Evolutionary conservation across 805 yeast genomes (phyloP).

Genomic region (Yamadazyma kitorensis): DNA sequence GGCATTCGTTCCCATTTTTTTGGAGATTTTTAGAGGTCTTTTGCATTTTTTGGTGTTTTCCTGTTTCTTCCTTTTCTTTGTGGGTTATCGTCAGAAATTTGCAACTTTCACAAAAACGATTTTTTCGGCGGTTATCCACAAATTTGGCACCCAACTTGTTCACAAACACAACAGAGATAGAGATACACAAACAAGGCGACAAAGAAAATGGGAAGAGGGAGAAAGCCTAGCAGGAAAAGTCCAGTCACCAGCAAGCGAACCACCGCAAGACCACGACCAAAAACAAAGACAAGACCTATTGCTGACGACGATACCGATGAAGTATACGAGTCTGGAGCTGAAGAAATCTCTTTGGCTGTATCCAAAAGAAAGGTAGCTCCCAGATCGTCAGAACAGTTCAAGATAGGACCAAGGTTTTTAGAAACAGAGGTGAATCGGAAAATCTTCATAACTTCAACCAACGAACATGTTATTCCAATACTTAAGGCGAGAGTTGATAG

Average conservation of each 20-base stretch:
- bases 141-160: no score
- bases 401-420: conserved; percentile 60
- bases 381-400: conserved; percentile 61
- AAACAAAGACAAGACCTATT: no score
- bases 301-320: neutral
- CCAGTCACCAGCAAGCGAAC: no score
- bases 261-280: neutral
- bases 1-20: no score
- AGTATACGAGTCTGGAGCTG: neutral
- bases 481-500: conserved; percentile 59
- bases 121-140: no score
- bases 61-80: no score
- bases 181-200: no score
- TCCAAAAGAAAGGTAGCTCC: conserved; percentile 48
- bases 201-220: neutral
- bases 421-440: conserved; percentile 21
- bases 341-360: neutral
- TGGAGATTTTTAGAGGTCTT: no score
- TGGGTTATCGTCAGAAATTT: no score
- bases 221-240: neutral
- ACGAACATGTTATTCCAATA: conserved; percentile 32
- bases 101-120: no score
- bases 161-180: no score
- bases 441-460: conserved; percentile 10
- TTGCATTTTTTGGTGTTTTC: no score